Evolutionary conservation across 441 rosid species (phyloP).

Genomic region (Omphalea diandra): DNA sequence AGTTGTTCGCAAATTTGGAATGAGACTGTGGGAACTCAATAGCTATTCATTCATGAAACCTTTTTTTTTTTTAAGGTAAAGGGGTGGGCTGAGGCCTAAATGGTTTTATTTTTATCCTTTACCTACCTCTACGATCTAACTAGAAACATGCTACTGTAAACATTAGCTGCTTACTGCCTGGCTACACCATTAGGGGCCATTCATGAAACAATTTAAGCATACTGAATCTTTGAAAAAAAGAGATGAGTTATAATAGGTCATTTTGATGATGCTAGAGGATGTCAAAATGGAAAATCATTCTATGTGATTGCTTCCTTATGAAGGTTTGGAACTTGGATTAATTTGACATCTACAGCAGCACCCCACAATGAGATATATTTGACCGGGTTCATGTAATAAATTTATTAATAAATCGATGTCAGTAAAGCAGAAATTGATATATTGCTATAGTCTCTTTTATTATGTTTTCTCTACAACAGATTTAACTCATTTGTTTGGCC

Average conservation of each 20-base stretch:
- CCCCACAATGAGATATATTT: background rate
- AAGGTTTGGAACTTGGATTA: background rate
- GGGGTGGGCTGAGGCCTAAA: no score
- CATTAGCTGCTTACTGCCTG: no score
- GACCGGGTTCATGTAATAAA: background rate
- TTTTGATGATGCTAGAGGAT: background rate
- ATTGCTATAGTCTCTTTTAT: background rate
- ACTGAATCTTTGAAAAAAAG: no score
- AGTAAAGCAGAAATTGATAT: background rate
- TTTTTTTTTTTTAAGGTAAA: no score
- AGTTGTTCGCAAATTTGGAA: background rate
- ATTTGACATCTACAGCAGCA: background rate
- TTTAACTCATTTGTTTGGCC: background rate
- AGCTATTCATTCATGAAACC: background rate
- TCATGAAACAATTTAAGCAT: no score
- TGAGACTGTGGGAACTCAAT: background rate
- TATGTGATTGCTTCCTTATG: background rate
- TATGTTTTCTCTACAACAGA: background rate
- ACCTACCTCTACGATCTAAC: no score
- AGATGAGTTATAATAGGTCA: background rate
- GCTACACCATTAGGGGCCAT: no score
- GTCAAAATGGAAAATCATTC: conserved; percentile 1
- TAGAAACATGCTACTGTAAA: no score
- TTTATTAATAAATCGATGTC: background rate
- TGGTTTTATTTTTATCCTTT: no score